Percentiles rank a stretch among this genome's conserved stretches.
Conservation (phyloP, 192 early-diverging fungal species). For the Coemansia sp. region DNA sequence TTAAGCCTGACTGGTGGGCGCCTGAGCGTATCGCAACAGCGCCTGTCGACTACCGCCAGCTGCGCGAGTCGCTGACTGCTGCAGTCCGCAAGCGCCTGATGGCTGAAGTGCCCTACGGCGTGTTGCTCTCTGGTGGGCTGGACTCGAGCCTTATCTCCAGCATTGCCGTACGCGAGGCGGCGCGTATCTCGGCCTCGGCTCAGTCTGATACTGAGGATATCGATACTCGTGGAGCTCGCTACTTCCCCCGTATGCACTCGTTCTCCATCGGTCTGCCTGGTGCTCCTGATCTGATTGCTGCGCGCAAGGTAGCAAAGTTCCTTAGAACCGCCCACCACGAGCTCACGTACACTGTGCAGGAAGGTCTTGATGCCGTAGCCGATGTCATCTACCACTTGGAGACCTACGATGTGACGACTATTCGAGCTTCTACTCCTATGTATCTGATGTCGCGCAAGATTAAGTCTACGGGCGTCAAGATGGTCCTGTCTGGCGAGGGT, state of each 20-base stretch:
- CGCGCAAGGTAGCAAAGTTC: conserved; percentile 87
- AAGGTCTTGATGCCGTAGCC: conserved; percentile 91
- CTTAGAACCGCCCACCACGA: conserved; percentile 93
- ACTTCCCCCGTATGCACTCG: conserved; percentile 94
- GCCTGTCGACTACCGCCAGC: conserved; percentile 62
- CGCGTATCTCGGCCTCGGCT: conserved; percentile 63
- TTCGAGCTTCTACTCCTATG: conserved; percentile 99
- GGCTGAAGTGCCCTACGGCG: conserved; percentile 98
- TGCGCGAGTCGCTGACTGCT: conserved; percentile 81
- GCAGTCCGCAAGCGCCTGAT: conserved; percentile 96
- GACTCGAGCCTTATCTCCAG: conserved; percentile 95
- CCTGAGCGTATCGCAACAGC: conserved; percentile 44
- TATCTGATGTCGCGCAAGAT: conserved; percentile 97
- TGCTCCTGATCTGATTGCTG: conserved; percentile 91
- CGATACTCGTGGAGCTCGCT: conserved; percentile 65
- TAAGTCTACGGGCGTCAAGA: conserved; percentile 99
- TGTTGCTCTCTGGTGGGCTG: conserved; percentile 91
- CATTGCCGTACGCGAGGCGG: conserved; percentile 85
- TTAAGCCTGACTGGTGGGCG: conserved; percentile 89
- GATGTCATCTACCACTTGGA: conserved; percentile 98
- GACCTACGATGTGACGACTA: conserved; percentile 98
- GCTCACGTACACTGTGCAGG: conserved; percentile 95
- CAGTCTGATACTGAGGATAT: conserved; percentile 61
- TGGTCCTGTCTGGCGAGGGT: conserved; percentile 98
- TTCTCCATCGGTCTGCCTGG: conserved; percentile 95